Evolutionary conservation across 441 rosid species (phyloP).

Genomic region (Gossypium davidsonii): DNA sequence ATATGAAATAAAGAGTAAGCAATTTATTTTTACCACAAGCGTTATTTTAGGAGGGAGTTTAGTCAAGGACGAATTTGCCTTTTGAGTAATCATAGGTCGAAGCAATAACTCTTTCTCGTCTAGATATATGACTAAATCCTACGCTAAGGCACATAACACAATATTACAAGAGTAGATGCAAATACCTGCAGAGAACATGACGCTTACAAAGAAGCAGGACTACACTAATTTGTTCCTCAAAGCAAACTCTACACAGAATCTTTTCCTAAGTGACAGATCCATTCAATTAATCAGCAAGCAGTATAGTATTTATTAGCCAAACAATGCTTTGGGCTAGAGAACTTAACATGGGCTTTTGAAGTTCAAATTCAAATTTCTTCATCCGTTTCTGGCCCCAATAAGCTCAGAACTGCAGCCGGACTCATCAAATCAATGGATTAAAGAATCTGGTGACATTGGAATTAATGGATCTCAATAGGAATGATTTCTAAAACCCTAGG

Average conservation of each 20-base stretch:
- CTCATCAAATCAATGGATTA: not conserved
- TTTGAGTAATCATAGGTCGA: too few species aligned
- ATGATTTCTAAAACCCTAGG: slow-evolving; percentile 14
- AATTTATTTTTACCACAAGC: too few species aligned
- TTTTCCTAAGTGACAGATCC: slow-evolving; percentile 37
- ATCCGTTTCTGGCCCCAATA: not conserved
- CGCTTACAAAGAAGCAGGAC: slow-evolving; percentile 60
- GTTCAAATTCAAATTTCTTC: not conserved
- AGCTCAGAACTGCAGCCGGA: not conserved
- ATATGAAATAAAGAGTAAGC: too few species aligned
- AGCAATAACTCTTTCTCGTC: too few species aligned
- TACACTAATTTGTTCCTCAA: slow-evolving; percentile 37
- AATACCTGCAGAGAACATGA: slow-evolving; percentile 57
- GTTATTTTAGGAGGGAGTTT: too few species aligned
- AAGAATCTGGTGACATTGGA: not conserved
- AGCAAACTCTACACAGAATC: slow-evolving; percentile 43
- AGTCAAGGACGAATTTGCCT: too few species aligned
- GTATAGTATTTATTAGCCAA: not conserved
- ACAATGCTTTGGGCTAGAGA: not conserved
- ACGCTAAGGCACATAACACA: too few species aligned
- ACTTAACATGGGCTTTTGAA: not conserved
- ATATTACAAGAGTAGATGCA: not conserved
- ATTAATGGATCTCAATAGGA: not conserved
- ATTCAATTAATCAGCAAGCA: slow-evolving; percentile 1
- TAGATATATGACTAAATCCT: too few species aligned